Evolutionary conservation across 2,329 filamentous ascomycete genomes (phyloP), one percentile per base, ranked within the genome.

Genomic region (Neonectria punicea): DNA sequence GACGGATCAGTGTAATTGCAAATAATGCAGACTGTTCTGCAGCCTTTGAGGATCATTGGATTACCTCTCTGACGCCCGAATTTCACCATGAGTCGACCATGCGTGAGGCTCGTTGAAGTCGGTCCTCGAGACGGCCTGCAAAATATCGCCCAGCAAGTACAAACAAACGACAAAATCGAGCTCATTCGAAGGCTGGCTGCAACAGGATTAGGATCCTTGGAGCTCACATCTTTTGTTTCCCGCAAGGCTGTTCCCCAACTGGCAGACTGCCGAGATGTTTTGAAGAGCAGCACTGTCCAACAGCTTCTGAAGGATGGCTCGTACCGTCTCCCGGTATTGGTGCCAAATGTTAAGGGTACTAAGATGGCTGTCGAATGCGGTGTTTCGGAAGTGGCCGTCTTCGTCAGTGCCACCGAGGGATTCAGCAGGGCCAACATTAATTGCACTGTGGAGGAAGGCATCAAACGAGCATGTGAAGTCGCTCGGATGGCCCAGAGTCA

Each of bases 181-280:
- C 77, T 92, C 11, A 86, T 92, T 10, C 80, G 84, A 50, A 81
- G 84, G 55, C 80, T 92, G 43, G 82, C 83, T 18, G 76, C 80
- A 50, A 86, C 88, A 0, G 90, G 90, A 0, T 75, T 92, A 34
- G 78, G 78, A 4, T 86, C 84, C 3, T 90, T 92, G 65, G 90
- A 92, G 74, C 84, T 89, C 2, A 90, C 89, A 1, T 90, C 89
- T 1, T 88, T 92, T 53, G 90, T 92, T 9, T 87, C 87, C 16
- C 89, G 89, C 1, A 89, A 87, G 81, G 90, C 87, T 80, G 85
- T 90, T 3, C 90, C 90, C 2, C 90, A 92, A 82, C 88, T 90
- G 80, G 83, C 84, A 16, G 86, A 86, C 65, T 86, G 84, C 7
- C 80, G 81, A 28, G 76, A 85, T 49, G 83, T 89, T n/a, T 78